Base-by-base conservation (phyloP, 371 early-diverging fungal genomes). In the Mucor velutinosus region DNA sequence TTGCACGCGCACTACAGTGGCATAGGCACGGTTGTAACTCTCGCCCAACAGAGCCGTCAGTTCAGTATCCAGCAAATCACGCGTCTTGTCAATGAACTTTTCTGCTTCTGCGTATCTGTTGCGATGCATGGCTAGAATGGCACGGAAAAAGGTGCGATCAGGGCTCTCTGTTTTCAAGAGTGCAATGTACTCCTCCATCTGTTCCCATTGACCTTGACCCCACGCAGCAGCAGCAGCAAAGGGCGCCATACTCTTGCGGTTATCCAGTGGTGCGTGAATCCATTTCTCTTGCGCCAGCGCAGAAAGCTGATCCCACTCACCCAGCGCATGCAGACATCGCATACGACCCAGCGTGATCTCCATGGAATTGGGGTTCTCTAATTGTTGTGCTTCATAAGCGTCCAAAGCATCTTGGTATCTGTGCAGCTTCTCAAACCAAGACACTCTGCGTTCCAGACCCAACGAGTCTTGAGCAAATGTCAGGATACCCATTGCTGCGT, bases 401-500 rank as follows among this genome's bases (percentile, higher is more conserved):
- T 86, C 88, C 64, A 99, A 76, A 0, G 97, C 98, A 71, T 97
- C 97, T 73, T 98, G 98, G 89, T 97, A 99, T 58, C 95, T 86
- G 65, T 94, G 92, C 33, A 99, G 79, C 55, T 96, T 96, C 69
- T 95, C 94, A 72, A 94, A 96, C 99, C 99, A 99, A 0, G 94
- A 87, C 45, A 95, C 96, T 71, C 92, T 91, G 53, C 95, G 87
- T 67, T 92, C 91, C 11, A 97, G 85, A 53, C 95, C 91, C 64
- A 95, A 90, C 10, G 91, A 88, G 62, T 94, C 88, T 76, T 95
- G 94, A 14, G 97, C 97, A 80, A 90, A 92, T 6, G 90, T 93
- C 57, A 98, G 81, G 65, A 98, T 93, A 65, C 99, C 99, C 41
- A 95, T 90, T 2, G 99, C 98, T 2, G 98, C 95, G 80, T 99